These are phyloP conservation scores for Pseudogymnoascus sp. DNA, from an alignment of 2,329 filamentous ascomycete genomes.

Conservation along the genomic window DNA sequence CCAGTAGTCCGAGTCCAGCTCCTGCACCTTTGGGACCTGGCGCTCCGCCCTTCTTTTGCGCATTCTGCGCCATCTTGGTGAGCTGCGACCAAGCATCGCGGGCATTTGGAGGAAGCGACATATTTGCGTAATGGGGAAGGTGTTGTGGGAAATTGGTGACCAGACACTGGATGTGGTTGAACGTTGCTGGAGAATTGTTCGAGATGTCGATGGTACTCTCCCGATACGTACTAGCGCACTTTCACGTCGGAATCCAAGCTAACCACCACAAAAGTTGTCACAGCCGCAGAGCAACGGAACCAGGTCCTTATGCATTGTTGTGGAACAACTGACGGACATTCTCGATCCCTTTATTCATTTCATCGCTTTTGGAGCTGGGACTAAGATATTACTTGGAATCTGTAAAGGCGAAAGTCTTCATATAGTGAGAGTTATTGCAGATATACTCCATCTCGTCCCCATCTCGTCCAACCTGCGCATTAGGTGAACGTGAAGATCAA, in stretches of 20 bases:
- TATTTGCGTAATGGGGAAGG: conserved; percentile 6
- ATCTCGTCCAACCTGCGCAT: conserved; percentile 5
- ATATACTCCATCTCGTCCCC: conserved; percentile 3
- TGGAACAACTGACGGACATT: neutral
- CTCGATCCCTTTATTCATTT: neutral
- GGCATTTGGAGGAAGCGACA: conserved; percentile 37
- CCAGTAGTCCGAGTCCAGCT: conserved; percentile 43
- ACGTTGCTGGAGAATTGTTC: conserved; percentile 3
- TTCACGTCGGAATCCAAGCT: neutral
- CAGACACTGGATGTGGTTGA: neutral
- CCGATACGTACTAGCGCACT: conserved; percentile 1
- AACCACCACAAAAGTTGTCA: conserved; percentile 2
- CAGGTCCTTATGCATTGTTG: conserved; percentile 4
- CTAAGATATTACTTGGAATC: neutral
- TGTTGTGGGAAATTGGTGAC: conserved; percentile 6
- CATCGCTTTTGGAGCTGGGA: neutral
- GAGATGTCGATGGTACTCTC: conserved; percentile 6
- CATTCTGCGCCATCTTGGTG: conserved; percentile 49
- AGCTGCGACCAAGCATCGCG: conserved; percentile 59
- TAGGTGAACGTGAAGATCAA: conserved; percentile 5
- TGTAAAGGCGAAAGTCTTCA: conserved; percentile 5
- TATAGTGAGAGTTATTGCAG: conserved; percentile 8
- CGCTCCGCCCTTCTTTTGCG: conserved; percentile 41
- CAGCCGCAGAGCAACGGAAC: neutral
- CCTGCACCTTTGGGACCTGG: conserved; percentile 40